Percentiles rank a stretch among this genome's conserved stretches.
Evolutionary conservation across 2,329 filamentous ascomycete species (phyloP).

Genomic region (Pestalotiopsis sp.): DNA sequence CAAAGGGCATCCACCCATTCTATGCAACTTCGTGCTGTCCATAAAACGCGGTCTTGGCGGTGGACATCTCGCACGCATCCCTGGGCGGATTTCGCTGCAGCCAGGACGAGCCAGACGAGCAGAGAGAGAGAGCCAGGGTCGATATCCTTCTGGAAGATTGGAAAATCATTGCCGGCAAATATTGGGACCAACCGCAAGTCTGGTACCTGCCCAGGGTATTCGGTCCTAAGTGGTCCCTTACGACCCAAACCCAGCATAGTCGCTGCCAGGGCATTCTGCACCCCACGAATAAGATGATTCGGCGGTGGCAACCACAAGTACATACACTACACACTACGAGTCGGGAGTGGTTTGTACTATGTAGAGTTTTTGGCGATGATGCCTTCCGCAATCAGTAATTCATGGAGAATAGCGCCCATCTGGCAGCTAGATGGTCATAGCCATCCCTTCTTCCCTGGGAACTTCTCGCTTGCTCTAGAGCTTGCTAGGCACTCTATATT

Average conservation of each 20-base stretch:
- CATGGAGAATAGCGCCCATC: neutral
- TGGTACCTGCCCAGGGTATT: conserved; percentile 6
- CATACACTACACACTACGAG: neutral
- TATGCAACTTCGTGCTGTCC: neutral
- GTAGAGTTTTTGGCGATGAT: neutral
- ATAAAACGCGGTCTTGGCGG: neutral
- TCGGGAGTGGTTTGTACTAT: neutral
- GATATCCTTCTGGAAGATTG: conserved; percentile 13
- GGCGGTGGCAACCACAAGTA: neutral
- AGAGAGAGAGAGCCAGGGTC: neutral
- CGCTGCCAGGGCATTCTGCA: neutral
- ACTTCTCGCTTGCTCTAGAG: neutral
- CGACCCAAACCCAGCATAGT: neutral
- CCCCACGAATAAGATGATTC: neutral
- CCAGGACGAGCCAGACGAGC: neutral
- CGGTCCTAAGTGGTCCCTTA: conserved; percentile 12
- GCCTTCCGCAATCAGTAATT: conserved; percentile 6
- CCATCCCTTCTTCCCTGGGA: neutral
- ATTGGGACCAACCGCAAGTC: conserved; percentile 9
- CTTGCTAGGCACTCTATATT: neutral
- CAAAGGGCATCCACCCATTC: neutral
- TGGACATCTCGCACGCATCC: neutral
- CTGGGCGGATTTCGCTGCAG: neutral
- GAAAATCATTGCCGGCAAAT: conserved; percentile 14
- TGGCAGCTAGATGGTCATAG: neutral